Percentiles rank a stretch among this genome's conserved stretches.
Evolutionary conservation across 345 rosid genomes (phyloP).

Genomic region (Citropsis articulata): DNA sequence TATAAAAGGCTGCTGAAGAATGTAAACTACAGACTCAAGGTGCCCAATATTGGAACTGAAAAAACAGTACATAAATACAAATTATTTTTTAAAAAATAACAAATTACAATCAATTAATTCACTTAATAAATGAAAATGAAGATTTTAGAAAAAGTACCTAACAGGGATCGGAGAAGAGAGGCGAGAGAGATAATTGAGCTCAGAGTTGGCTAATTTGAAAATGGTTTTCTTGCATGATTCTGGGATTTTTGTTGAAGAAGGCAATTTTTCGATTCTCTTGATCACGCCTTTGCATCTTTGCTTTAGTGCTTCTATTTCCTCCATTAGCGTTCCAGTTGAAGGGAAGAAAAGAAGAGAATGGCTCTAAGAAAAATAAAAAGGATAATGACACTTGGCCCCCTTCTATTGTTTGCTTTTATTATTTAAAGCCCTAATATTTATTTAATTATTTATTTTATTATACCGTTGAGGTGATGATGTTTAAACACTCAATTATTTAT

Average conservation of each 20-base stretch:
- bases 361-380: background rate
- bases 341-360: background rate
- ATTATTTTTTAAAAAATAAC: too few species aligned
- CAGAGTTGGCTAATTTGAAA: constrained; percentile 63
- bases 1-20: constrained; percentile 56
- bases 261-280: constrained; percentile 36
- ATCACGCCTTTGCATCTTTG: constrained; percentile 50
- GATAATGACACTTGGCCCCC: too few species aligned
- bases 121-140: background rate
- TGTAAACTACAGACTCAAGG: constrained; percentile 61
- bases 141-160: constrained; percentile 37
- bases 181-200: constrained; percentile 70
- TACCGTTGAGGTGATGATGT: too few species aligned
- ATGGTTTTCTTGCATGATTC: constrained; percentile 60
- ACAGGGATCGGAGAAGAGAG: constrained; percentile 29
- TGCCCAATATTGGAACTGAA: constrained; percentile 78
- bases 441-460: too few species aligned
- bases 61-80: background rate
- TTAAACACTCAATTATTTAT: too few species aligned
- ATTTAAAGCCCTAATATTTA: too few species aligned
- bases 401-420: too few species aligned
- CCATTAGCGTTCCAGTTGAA: background rate
- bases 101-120: background rate
- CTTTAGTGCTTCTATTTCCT: constrained; percentile 42
- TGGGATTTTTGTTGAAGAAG: constrained; percentile 32